Conservation (phyloP, 2,329 filamentous ascomycete species). For the Diplocarpon rosae region DNA sequence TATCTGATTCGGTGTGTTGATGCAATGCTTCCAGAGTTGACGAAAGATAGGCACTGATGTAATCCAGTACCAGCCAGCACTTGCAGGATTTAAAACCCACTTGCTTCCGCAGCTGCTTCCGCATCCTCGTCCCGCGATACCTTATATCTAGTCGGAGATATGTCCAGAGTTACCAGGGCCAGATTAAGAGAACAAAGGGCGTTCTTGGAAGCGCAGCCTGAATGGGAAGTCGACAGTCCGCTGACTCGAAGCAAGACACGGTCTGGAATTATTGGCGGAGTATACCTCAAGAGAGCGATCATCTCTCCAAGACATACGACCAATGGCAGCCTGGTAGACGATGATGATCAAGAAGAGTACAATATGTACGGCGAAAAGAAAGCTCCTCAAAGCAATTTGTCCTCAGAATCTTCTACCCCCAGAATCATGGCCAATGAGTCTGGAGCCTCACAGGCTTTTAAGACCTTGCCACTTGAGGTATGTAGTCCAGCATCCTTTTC, state of each 20-base stretch:
- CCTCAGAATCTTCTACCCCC: not conserved
- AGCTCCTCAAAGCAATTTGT: not conserved
- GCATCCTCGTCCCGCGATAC: too few species aligned
- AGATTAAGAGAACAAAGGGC: too few species aligned
- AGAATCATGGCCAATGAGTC: not conserved
- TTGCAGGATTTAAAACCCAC: too few species aligned
- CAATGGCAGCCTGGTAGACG: not conserved
- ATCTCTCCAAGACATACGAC: not conserved
- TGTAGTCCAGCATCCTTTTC: not conserved
- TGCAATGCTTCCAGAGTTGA: too few species aligned
- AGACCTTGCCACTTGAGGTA: constrained; percentile 13
- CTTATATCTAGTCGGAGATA: too few species aligned
- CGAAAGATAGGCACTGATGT: too few species aligned
- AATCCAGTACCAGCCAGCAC: too few species aligned
- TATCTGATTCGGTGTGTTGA: too few species aligned
- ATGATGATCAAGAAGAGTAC: not conserved
- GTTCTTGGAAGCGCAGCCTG: too few species aligned
- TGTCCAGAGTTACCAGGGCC: too few species aligned
- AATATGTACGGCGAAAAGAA: not conserved
- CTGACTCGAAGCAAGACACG: not conserved
- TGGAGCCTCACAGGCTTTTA: constrained; percentile 4
- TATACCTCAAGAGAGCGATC: not conserved
- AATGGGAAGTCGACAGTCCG: too few species aligned
- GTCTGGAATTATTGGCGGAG: not conserved
- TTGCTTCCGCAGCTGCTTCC: too few species aligned